phyloP scores from a whole-genome alignment of 2,329 filamentous ascomycete species.

The Fusarium tupiense region DNA sequence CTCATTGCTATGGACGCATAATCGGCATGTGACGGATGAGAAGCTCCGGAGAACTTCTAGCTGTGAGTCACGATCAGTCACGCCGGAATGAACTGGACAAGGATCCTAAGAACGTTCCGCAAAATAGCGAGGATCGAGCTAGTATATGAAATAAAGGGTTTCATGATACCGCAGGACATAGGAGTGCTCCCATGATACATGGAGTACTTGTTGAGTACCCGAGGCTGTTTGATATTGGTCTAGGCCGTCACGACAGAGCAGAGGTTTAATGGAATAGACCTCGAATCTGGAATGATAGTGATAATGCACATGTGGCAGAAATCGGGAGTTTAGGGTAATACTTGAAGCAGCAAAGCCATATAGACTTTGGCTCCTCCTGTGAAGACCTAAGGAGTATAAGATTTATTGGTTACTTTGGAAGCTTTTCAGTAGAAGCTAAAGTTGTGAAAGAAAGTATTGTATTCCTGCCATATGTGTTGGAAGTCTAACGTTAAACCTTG shows the following conservation, averaged over 20 bases:
- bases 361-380: neutral
- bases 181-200: too few relatives aligned
- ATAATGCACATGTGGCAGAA: too few relatives aligned
- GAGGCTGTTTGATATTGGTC: neutral
- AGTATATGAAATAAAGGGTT: too few relatives aligned
- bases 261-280: too few relatives aligned
- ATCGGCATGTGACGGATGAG: neutral
- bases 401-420: neutral
- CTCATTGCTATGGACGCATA: neutral
- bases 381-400: neutral
- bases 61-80: neutral
- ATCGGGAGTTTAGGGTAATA: too few relatives aligned
- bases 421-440: neutral
- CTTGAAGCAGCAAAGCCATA: fast-evolving
- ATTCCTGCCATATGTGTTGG: too few relatives aligned
- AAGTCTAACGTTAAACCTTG: too few relatives aligned
- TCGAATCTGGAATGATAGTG: too few relatives aligned
- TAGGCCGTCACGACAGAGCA: neutral
- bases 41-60: neutral
- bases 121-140: neutral
- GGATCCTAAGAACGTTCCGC: neutral
- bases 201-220: too few relatives aligned
- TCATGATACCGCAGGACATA: too few relatives aligned
- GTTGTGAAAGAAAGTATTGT: neutral
- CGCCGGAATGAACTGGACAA: neutral